Evolutionary conservation across 164 flowering plant genomes (phyloP), one percentile per base, ranked within the genome.

Genomic region (Cinnamomum chago): DNA sequence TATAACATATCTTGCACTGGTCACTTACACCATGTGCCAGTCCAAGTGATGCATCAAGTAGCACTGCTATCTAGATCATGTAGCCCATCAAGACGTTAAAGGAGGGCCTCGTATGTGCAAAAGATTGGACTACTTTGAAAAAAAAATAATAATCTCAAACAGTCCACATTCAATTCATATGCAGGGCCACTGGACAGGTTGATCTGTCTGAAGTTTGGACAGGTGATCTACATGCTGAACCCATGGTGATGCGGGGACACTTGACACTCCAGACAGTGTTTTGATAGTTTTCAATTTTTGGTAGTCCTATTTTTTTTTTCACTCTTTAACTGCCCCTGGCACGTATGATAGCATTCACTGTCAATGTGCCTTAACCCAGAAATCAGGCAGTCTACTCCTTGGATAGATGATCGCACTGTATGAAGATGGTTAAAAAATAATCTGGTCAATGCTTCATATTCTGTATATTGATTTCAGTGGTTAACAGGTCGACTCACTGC

Each of bases 401-500:
- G n/a, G 17, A 55, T 55, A 55, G 60, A 20, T 55, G 17, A 7
- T 3, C 17, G 17, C 60, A 55, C 11, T 40, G 47, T 55, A 55
- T 20, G n/a, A 55, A 15, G 60, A 55, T 15, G 17, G 5, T 55
- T 55, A 20, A 55, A 55, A 15, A 15, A 55, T 14, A 55, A 15
- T 55, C 6, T 55, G 17, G 60, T 14, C 60, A 40, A 9, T 40
- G 20, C 50, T 18, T n/a, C 24, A 50, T 27, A 18, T n/a, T 40
- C 47, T 40, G 47, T 40, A 11, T 50, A 35, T 33, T 35, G 14
- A 23, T 70, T 70, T 52, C 51, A 10, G 27, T 40, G 33, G 22
- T 35, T 47, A 27, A 68, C 90, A 89, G 92, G 92, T 75, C 83
- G 87, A 58, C 79, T 86, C 72, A 82, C 88, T 27, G 80, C 84